phyloP scores from a whole-genome alignment of 169 alveolate species.

The Theileria sp. region DNA sequence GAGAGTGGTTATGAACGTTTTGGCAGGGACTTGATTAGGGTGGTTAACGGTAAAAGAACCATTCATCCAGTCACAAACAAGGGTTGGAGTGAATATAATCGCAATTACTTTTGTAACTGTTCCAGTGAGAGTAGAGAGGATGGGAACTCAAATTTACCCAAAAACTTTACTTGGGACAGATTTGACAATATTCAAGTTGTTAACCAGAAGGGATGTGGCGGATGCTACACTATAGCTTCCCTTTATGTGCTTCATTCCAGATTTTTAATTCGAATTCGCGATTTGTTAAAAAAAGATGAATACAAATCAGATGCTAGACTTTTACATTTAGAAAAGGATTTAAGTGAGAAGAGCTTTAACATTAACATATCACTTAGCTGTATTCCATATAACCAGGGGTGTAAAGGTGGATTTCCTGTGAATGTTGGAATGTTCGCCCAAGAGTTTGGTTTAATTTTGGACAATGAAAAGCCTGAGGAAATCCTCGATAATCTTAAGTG shows the following conservation, averaged over 20 bases:
- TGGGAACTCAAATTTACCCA: constrained; percentile 21
- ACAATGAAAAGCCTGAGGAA: constrained; percentile 12
- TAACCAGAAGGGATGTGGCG: constrained; percentile 91
- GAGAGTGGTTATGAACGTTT: constrained; percentile 29
- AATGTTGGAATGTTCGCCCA: constrained; percentile 83
- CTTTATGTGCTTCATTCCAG: constrained; percentile 83
- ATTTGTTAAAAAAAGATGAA: constrained; percentile 34
- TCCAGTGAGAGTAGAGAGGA: constrained; percentile 4
- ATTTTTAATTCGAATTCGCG: constrained; percentile 74
- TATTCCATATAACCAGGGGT: constrained; percentile 82
- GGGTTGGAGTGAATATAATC: background rate
- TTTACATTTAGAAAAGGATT: constrained; percentile 6
- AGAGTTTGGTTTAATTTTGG: constrained; percentile 75
- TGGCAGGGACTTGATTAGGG: constrained; percentile 28
- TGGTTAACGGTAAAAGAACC: background rate
- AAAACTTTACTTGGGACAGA: constrained; percentile 40
- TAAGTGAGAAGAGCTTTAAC: constrained; percentile 23
- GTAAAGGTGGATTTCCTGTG: constrained; percentile 89
- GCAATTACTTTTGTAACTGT: constrained; percentile 19
- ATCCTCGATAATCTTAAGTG: constrained; percentile 7
- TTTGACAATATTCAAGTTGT: constrained; percentile 38
- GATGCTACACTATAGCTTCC: constrained; percentile 92
- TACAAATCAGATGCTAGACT: constrained; percentile 18
- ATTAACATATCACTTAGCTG: constrained; percentile 32
- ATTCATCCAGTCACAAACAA: background rate